Percentiles rank a stretch among this genome's conserved stretches.
phyloP scores from a whole-genome alignment of 164 flowering plant species.

The Houttuynia cordata region DNA sequence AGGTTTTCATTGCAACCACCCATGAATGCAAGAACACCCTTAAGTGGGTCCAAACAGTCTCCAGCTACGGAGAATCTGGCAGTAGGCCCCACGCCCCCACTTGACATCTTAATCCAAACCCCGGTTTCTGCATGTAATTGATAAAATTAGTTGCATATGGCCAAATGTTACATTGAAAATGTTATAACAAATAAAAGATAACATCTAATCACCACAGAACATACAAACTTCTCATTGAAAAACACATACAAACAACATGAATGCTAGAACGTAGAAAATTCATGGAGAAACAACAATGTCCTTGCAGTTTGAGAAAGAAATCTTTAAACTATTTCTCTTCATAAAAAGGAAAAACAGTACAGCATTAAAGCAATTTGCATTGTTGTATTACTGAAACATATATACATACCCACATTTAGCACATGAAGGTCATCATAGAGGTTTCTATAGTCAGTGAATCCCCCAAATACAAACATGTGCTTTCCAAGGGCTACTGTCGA shows the following conservation, averaged over 20 bases:
- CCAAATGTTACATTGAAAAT: background rate
- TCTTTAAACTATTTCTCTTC: background rate
- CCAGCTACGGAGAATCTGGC: constrained; percentile 93
- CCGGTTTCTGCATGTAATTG: constrained; percentile 45
- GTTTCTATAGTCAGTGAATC: constrained; percentile 79
- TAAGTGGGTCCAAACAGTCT: constrained; percentile 60
- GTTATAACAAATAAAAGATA: too few species aligned
- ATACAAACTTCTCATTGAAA: background rate
- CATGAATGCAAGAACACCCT: constrained; percentile 52
- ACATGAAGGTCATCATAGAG: constrained; percentile 76
- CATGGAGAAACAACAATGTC: background rate
- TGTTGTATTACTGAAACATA: background rate
- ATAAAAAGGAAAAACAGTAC: background rate
- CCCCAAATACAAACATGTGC: constrained; percentile 85
- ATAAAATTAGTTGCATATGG: too few species aligned
- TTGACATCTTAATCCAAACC: constrained; percentile 55
- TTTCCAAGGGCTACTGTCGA: constrained; percentile 68
- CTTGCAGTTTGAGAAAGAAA: background rate
- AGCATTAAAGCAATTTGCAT: background rate
- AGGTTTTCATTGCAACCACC: constrained; percentile 89
- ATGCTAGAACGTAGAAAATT: background rate
- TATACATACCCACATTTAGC: constrained; percentile 75
- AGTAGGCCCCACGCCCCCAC: constrained; percentile 71
- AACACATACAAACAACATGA: background rate
- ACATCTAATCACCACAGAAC: background rate